phyloP scores from a whole-genome alignment of 2,329 filamentous ascomycete species.

The Claviceps arundinis region DNA sequence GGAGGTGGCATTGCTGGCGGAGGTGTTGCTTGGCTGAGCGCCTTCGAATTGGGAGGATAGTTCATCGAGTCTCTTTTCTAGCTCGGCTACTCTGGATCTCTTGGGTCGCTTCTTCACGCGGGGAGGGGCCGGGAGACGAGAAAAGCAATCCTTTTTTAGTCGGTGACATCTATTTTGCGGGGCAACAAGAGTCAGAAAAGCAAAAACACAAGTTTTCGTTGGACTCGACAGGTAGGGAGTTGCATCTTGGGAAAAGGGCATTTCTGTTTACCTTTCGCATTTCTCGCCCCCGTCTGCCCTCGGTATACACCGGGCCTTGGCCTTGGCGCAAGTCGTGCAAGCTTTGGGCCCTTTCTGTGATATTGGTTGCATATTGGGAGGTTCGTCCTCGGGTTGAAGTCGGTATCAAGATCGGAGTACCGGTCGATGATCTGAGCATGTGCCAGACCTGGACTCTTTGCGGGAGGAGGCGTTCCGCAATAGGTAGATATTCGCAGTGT shows the following conservation, averaged over 20 bases:
- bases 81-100: slow-evolving; percentile 34
- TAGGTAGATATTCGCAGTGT: neutral
- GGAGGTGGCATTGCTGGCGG: slow-evolving; percentile 3
- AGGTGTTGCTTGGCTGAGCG: slow-evolving; percentile 7
- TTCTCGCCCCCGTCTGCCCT: slow-evolving; percentile 25
- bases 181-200: neutral
- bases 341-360: slow-evolving; percentile 32
- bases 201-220: neutral
- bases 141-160: slow-evolving; percentile 32
- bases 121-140: slow-evolving; percentile 33
- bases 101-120: slow-evolving; percentile 33
- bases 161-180: slow-evolving; percentile 29
- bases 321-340: slow-evolving; percentile 36
- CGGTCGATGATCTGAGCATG: no score
- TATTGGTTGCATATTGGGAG: slow-evolving; percentile 11
- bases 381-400: neutral
- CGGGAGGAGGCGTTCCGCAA: no score
- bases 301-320: slow-evolving; percentile 36
- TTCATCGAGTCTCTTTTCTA: slow-evolving; percentile 36
- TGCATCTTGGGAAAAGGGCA: no score
- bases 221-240: no score
- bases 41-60: slow-evolving; percentile 31
- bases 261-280: slow-evolving; percentile 30
- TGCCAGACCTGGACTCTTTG: no score
- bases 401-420: no score